phyloP scores from a whole-genome alignment of 164 flowering plant species.

The Aristolochia californica region DNA sequence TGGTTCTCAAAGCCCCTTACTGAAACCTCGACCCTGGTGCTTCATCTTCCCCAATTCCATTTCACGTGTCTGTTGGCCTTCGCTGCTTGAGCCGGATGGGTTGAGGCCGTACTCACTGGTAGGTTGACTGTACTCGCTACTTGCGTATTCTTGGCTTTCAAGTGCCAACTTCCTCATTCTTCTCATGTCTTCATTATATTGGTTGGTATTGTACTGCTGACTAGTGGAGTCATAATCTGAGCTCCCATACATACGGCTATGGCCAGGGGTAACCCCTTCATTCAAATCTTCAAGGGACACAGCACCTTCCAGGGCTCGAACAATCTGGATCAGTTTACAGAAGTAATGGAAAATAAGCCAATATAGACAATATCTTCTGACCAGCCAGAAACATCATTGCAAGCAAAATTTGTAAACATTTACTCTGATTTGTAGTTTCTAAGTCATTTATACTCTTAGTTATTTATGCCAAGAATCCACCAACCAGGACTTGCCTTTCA shows the following conservation, averaged over 20 bases:
- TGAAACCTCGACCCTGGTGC: constrained; percentile 22
- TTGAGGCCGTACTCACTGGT: constrained; percentile 66
- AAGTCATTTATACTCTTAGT: too few relatives aligned
- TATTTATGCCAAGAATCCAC: too few relatives aligned
- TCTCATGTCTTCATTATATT: constrained; percentile 77
- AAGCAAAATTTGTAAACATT: neutral
- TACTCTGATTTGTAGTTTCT: too few relatives aligned
- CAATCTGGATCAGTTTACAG: constrained; percentile 46
- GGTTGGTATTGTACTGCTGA: constrained; percentile 64
- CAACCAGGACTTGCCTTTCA: too few relatives aligned
- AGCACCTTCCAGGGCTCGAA: constrained; percentile 83
- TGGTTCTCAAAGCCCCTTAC: constrained; percentile 4
- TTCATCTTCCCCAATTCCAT: constrained; percentile 49
- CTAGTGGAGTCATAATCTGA: constrained; percentile 22
- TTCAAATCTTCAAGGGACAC: constrained; percentile 57
- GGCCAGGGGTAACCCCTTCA: constrained; percentile 68
- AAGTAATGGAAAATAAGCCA: neutral
- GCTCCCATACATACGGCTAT: constrained; percentile 45
- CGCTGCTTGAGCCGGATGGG: constrained; percentile 75
- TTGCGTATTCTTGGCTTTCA: constrained; percentile 48
- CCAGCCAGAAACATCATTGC: too few relatives aligned
- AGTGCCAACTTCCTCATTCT: constrained; percentile 75
- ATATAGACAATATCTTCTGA: too few relatives aligned
- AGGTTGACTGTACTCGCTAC: constrained; percentile 58
- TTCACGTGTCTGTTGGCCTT: constrained; percentile 54